Evolutionary conservation across 495 filamentous ascomycete genomes (phyloP), one percentile per base, ranked within the genome.

Genomic region (Hypoxylon subgilvum): DNA sequence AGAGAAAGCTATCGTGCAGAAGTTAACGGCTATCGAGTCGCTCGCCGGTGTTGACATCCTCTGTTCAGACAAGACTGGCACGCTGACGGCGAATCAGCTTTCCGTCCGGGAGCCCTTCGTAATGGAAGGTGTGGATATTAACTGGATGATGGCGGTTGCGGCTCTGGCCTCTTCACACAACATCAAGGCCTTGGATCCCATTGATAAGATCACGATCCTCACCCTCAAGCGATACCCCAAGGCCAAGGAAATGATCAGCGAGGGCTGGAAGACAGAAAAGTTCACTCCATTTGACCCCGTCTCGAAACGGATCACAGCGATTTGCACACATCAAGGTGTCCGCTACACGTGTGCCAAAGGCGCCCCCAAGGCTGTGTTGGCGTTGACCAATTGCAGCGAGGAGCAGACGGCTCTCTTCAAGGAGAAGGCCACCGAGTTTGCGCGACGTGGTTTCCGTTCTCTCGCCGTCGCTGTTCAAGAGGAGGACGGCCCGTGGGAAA

Each of bases 61-160:
- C 58, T 97, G 92, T 79, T 97, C 92, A 21, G 92, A 97, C 74
- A 97, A 97, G 81, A 96, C 91, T 34, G 90, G 91, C 83, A 95
- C 86, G 53, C 77, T 96, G 49, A 96, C 91, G 53, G 92, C 91
- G 73, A 96, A 96, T 78, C 95, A 91, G 70, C 83, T 96, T 28
- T 90, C 89, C 14, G 80, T 95, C 51, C 81, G 84, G 22, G 90
- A 94, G 58, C 91, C 91, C 31, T 96, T 86, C 74, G 88, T 86
- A 30, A 85, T 91, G 34, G 76, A 82, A 53, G 90, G 89, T 57
- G 84, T 92, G 36, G 86, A 89, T 50, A 77, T 84, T 36, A 84
- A 91, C 69, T 89, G 92, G 57, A 83, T 96, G 58, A 92, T 96
- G 87, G 74, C 93, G 28, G 90, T 89, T 65, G 90, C 91, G 44